phyloP scores from a whole-genome alignment of 164 flowering plant genomes.

The Vitis rotundifolia region DNA sequence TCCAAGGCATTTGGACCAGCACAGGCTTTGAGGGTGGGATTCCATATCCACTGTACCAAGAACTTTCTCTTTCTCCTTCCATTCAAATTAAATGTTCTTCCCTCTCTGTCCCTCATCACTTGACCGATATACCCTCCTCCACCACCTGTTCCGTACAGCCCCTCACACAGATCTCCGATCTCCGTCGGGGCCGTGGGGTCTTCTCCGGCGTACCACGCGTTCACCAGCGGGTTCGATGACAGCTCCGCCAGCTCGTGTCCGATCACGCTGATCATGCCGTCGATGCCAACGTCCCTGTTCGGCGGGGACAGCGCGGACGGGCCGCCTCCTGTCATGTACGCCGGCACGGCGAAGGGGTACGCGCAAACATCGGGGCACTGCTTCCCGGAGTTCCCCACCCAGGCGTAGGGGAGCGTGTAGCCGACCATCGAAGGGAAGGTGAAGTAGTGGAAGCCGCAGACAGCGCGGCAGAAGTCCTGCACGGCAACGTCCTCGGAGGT shows the following conservation, averaged over 20 bases:
- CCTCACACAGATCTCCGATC: conserved; percentile 92
- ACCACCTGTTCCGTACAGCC: conserved; percentile 90
- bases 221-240: conserved; percentile 79
- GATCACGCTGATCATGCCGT: conserved; percentile 95
- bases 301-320: conserved; percentile 59
- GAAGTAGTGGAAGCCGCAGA: conserved; percentile 96
- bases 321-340: conserved; percentile 70
- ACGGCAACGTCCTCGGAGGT: conserved; percentile 71
- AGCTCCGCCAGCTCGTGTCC: conserved; percentile 93
- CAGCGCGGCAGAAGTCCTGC: conserved; percentile 90
- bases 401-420: conserved; percentile 90
- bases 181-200: conserved; percentile 96
- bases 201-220: conserved; percentile 98
- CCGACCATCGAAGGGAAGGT: conserved; percentile 92
- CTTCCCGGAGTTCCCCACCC: conserved; percentile 85
- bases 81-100: conserved; percentile 69
- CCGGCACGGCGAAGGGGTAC: conserved; percentile 71
- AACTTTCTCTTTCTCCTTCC: conserved; percentile 73
- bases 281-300: conserved; percentile 74
- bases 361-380: conserved; percentile 86
- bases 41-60: conserved; percentile 96
- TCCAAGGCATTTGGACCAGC: conserved; percentile 90
- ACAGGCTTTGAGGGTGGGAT: conserved; percentile 70
- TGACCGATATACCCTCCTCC: conserved; percentile 95
- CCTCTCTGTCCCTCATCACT: conserved; percentile 68